Conservation (phyloP, 2,329 filamentous ascomycete species). For the Bimuria novae-zelandiae region DNA sequence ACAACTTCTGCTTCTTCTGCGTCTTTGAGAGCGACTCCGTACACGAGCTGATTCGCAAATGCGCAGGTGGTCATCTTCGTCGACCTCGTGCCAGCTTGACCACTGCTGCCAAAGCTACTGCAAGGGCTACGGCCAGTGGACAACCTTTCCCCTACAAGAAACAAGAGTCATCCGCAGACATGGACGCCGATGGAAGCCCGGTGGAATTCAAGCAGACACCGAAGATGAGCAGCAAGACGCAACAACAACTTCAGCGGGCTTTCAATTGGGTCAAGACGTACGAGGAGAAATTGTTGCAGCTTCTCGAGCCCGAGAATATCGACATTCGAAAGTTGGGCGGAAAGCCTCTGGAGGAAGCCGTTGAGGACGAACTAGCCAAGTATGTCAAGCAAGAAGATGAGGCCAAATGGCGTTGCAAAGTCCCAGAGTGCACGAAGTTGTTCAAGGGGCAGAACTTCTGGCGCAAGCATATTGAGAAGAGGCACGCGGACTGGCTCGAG, state of each 20-base stretch:
- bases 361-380: conserved; percentile 84
- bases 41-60: conserved; percentile 93
- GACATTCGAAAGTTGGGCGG: conserved; percentile 92
- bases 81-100: conserved; percentile 86
- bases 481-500: conserved; percentile 86
- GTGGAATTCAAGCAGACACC: conserved; percentile 73
- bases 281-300: conserved; percentile 92
- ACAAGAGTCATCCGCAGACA: conserved; percentile 66
- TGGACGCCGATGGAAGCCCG: conserved; percentile 66
- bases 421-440: conserved; percentile 92
- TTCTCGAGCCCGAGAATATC: conserved; percentile 85
- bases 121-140: conserved; percentile 79
- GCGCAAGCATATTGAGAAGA: conserved; percentile 97
- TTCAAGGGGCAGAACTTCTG: conserved; percentile 98
- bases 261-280: conserved; percentile 99
- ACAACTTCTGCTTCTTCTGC: conserved; percentile 99
- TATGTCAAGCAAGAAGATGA: conserved; percentile 97
- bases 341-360: conserved; percentile 79
- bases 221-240: conserved; percentile 72
- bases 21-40: conserved; percentile 98
- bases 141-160: conserved; percentile 85
- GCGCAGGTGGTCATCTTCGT: conserved; percentile 93
- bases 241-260: conserved; percentile 89
- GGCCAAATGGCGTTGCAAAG: conserved; percentile 94
- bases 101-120: conserved; percentile 80